Base-by-base conservation (phyloP, 305 asterid species). In the Fraxinus latifolia region DNA sequence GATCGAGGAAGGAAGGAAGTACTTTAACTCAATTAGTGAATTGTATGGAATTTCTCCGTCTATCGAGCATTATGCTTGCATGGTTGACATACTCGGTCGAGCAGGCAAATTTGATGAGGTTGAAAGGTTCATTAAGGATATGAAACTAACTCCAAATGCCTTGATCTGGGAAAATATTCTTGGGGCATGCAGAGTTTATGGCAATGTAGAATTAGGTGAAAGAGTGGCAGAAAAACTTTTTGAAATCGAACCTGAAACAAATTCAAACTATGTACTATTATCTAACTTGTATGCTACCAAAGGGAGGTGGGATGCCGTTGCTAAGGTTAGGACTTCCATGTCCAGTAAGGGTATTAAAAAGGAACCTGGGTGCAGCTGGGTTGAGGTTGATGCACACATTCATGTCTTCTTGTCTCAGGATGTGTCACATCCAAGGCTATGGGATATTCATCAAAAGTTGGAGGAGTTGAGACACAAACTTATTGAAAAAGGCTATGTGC, bases 361-460 rank as follows among this genome's bases (percentile, higher is more conserved):
- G 86, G 97, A 91, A 84, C 94, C 98, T 15, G 99, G 99, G 65
- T 92, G 97, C 86, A 95, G 99, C 73, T 93, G 98, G 98, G 86
- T 91, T 39, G 94, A 89, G 84, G 83, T 86, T 62, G 90, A 91
- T 85, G 89, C 89, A 65, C 88, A 85, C 84, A 86, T 90, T 71
- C 98, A 94, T 74, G 94, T 85, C 79, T 95, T 94, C 87, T 78
- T 91, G 84, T 92, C 98, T 79, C 95, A 90, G 82, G 95, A 93
- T 86, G 79, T 80, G 34, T 90, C 94, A 25, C 98, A 95, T 88
- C 93, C 97, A 19, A 87, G 85, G 80, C 65, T 91, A 27, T n/a
- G 27, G 11, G 93, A 91, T 36, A 88, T 95, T 68, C 89, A 90
- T 74, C 77, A 77, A 55, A 91, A 92, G 84, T 81, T 93, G 87